phyloP scores from a whole-genome alignment of 2,329 filamentous ascomycete genomes.

The Trichophyton rubrum region DNA sequence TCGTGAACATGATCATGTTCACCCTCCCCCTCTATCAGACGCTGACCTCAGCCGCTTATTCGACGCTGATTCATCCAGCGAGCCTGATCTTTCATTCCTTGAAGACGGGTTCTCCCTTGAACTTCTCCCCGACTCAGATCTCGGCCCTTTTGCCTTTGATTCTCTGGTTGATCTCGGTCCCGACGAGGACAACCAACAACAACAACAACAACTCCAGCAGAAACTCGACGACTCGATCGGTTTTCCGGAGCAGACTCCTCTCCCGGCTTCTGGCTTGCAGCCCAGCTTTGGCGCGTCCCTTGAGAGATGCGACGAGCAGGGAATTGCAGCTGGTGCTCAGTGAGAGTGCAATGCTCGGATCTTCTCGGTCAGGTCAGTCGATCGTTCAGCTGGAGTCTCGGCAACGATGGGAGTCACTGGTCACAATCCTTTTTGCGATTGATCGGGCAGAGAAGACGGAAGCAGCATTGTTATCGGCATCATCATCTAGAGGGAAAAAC shows the following conservation, averaged over 20 bases:
- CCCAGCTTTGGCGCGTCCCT: conserved; percentile 43
- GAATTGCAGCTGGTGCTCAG: conserved; percentile 41
- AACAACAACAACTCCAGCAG: conserved; percentile 20
- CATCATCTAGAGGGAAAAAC: not conserved
- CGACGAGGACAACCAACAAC: conserved; percentile 19
- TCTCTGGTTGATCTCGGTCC: conserved; percentile 44
- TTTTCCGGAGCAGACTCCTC: conserved; percentile 40
- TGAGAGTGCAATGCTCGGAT: conserved; percentile 27
- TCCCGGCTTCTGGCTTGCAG: conserved; percentile 40
- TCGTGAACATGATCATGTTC: conserved; percentile 36
- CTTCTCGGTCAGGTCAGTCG: conserved; percentile 24
- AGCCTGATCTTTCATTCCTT: conserved; percentile 63
- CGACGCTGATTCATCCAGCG: conserved; percentile 54
- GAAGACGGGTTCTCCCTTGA: conserved; percentile 65
- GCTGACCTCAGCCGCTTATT: conserved; percentile 50
- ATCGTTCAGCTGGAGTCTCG: conserved; percentile 17
- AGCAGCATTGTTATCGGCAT: not conserved
- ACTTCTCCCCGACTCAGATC: conserved; percentile 43
- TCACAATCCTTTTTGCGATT: conserved; percentile 36
- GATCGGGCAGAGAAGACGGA: conserved; percentile 29
- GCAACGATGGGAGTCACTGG: conserved; percentile 34
- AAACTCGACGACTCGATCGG: conserved; percentile 34
- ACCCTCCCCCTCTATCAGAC: conserved; percentile 55
- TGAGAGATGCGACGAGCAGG: conserved; percentile 42
- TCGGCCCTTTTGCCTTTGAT: conserved; percentile 41